phyloP scores from a whole-genome alignment of 495 filamentous ascomycete species.

The Hypoxylon lenormandii region DNA sequence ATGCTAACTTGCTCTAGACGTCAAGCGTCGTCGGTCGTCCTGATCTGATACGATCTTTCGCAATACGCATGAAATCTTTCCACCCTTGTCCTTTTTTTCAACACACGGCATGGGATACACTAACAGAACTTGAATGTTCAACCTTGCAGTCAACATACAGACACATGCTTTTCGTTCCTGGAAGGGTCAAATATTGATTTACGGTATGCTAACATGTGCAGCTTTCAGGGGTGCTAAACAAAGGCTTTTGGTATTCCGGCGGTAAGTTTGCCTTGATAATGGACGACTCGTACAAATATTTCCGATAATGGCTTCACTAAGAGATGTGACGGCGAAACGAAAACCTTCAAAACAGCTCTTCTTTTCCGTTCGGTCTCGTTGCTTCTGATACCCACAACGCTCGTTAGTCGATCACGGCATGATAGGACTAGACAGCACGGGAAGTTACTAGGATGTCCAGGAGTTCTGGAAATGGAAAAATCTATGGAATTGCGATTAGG shows the following conservation, averaged over 20 bases:
- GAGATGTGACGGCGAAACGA: slow-evolving; percentile 7
- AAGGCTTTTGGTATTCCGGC: slow-evolving; percentile 19
- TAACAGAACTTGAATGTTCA: slow-evolving; percentile 34
- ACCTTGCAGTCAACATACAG: slow-evolving; percentile 32
- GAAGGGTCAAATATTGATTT: slow-evolving; percentile 12
- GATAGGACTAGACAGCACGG: slow-evolving; percentile 3
- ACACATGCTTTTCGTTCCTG: slow-evolving; percentile 11
- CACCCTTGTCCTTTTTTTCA: slow-evolving; percentile 18
- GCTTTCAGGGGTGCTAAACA: slow-evolving; percentile 26
- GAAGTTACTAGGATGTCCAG: slow-evolving; percentile 11
- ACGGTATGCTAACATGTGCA: slow-evolving; percentile 44
- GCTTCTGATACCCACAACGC: slow-evolving; percentile 42
- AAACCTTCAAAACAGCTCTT: slow-evolving; percentile 5
- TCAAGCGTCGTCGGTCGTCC: slow-evolving; percentile 65
- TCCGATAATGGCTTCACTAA: background rate
- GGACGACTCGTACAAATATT: slow-evolving; percentile 18
- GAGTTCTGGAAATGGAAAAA: slow-evolving; percentile 40
- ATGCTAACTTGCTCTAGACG: slow-evolving; percentile 54
- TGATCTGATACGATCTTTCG: slow-evolving; percentile 41
- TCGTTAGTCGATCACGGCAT: slow-evolving; percentile 21
- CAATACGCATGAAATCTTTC: background rate
- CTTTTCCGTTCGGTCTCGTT: slow-evolving; percentile 21
- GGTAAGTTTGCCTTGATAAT: slow-evolving; percentile 44
- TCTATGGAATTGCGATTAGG: slow-evolving; percentile 1
- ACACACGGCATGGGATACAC: slow-evolving; percentile 10